phyloP scores from a whole-genome alignment of 768 basidiomycete genomes.

The Trametes sanguinea region DNA sequence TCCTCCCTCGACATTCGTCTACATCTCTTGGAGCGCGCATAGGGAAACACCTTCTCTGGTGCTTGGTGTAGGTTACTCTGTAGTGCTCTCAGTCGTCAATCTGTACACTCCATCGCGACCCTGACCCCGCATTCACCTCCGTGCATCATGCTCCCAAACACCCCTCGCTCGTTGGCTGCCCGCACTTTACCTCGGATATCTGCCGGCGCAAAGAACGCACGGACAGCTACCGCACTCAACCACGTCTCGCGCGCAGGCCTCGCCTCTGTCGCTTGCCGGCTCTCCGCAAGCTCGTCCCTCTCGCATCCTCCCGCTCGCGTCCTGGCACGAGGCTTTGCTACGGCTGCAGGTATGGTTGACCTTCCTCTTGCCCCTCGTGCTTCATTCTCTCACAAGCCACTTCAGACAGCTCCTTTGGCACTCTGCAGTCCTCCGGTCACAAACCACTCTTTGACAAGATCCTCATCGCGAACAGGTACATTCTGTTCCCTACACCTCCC shows the following conservation, averaged over 20 bases:
- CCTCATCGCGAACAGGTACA: conserved; percentile 85
- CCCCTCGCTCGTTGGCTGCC: conserved; percentile 7
- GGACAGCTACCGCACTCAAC: background rate
- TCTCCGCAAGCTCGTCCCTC: background rate
- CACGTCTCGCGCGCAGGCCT: background rate
- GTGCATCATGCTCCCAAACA: conserved; percentile 8
- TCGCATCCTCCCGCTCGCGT: background rate
- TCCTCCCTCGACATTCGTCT: background rate
- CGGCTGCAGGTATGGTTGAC: conserved; percentile 10
- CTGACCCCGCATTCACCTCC: background rate
- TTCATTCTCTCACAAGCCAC: background rate
- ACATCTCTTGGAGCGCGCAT: too few species aligned
- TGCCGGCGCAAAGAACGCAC: background rate
- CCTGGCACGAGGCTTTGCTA: conserved; percentile 7
- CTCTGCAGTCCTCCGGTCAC: background rate
- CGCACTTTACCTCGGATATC: conserved; percentile 3
- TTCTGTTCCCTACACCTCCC: background rate
- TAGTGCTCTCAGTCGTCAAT: too few species aligned
- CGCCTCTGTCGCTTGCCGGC: background rate
- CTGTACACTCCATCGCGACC: too few species aligned
- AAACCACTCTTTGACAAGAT: conserved; percentile 85
- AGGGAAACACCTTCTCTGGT: too few species aligned
- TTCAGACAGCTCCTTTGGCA: background rate
- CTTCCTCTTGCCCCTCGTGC: background rate
- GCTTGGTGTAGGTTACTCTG: too few species aligned